Percentiles rank a stretch among this genome's conserved stretches.
phyloP scores from a whole-genome alignment of 257 asterid species.

The Ilex aquifolium region DNA sequence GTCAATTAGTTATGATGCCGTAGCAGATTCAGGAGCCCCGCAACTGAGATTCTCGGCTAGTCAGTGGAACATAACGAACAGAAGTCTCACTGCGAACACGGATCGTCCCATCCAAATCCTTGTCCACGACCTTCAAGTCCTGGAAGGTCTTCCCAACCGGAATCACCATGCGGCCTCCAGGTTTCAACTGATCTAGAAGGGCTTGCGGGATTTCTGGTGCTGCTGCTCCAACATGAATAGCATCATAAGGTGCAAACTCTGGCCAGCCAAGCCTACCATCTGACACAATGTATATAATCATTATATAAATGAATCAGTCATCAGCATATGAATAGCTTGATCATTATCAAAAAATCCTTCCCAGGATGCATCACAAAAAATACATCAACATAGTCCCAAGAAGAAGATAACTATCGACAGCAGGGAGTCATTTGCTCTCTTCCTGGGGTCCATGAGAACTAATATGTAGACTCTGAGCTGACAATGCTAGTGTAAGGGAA shows the following conservation, averaged over 20 bases:
- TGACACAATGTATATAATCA: slow-evolving; percentile 16
- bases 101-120: slow-evolving; percentile 55
- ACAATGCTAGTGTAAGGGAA: too few relatives aligned
- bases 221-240: slow-evolving; percentile 97
- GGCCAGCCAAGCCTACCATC: slow-evolving; percentile 96
- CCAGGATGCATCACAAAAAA: too few relatives aligned
- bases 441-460: too few relatives aligned
- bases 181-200: slow-evolving; percentile 79
- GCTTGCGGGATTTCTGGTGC: slow-evolving; percentile 81
- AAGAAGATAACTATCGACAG: too few relatives aligned
- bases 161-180: slow-evolving; percentile 92
- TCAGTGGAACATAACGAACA: slow-evolving; percentile 90
- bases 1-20: too few relatives aligned
- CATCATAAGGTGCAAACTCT: slow-evolving; percentile 82
- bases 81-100: slow-evolving; percentile 59
- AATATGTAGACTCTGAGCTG: too few relatives aligned
- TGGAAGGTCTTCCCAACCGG: slow-evolving; percentile 82
- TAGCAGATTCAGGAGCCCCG: slow-evolving; percentile 28
- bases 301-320: too few relatives aligned
- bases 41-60: slow-evolving; percentile 79
- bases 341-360: too few relatives aligned
- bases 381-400: too few relatives aligned
- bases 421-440: too few relatives aligned
- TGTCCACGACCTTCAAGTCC: slow-evolving; percentile 84
- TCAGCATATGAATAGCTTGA: not conserved